Conservation (phyloP, 768 basidiomycete species). For the Tricholoma saponaceum region DNA sequence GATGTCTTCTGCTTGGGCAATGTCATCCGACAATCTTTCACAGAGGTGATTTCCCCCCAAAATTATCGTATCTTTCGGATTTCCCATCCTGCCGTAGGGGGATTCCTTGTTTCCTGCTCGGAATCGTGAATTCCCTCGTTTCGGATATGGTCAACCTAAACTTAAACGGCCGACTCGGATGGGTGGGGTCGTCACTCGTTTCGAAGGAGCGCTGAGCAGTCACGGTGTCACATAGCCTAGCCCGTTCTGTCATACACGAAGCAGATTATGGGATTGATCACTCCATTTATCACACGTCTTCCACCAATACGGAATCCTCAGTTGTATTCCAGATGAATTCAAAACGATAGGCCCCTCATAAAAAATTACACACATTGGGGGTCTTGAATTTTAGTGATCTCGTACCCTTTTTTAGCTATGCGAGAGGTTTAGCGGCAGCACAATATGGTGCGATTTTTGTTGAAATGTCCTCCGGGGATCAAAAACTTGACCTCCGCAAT, state of each 20-base stretch:
- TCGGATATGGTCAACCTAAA: constrained; percentile 22
- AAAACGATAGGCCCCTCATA: no score
- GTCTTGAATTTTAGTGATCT: no score
- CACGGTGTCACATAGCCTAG: constrained; percentile 1
- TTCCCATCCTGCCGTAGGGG: not conserved
- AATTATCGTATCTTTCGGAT: not conserved
- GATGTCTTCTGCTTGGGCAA: constrained; percentile 35
- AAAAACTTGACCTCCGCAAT: no score
- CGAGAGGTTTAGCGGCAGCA: no score
- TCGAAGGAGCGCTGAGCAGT: constrained; percentile 10
- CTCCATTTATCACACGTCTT: not conserved
- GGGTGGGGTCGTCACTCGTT: constrained; percentile 27
- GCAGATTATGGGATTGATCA: not conserved
- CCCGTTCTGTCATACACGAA: not conserved
- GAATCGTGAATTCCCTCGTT: constrained; percentile 22
- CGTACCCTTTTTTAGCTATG: no score
- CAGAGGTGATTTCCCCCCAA: constrained; percentile 1
- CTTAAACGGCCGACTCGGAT: constrained; percentile 35
- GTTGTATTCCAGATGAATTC: no score
- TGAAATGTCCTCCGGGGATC: no score
- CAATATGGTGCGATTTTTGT: no score
- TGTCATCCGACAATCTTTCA: constrained; percentile 15
- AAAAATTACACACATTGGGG: no score
- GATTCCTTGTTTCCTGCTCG: not conserved
- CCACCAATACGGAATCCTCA: not conserved